Percentiles rank a stretch among this genome's conserved stretches.
Conservation (phyloP, 78 protist genomes). For the Creolimax fragrantissima region DNA sequence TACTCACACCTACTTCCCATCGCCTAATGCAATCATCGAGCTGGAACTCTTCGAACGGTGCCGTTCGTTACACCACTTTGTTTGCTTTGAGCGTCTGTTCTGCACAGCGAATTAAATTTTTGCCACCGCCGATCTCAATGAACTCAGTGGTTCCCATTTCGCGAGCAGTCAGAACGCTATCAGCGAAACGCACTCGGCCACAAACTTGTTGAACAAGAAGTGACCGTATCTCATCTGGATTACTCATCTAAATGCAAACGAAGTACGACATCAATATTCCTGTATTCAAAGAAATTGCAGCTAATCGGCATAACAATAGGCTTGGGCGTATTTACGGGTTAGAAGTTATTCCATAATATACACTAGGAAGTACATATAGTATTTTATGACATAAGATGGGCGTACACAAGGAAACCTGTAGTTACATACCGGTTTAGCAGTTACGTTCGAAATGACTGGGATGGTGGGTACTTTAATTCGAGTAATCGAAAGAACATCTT, state of each 20-base stretch:
- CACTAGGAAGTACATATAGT: too few species aligned
- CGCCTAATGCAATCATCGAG: too few species aligned
- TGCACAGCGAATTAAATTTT: not conserved
- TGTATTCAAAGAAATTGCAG: too few species aligned
- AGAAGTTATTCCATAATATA: too few species aligned
- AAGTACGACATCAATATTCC: too few species aligned
- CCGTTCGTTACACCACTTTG: too few species aligned
- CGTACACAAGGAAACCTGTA: too few species aligned
- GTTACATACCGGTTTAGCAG: not conserved
- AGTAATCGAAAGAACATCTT: not conserved
- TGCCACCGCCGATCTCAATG: not conserved
- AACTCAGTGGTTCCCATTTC: not conserved
- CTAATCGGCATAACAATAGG: too few species aligned
- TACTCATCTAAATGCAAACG: not conserved
- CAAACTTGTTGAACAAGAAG: not conserved
- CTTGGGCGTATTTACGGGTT: too few species aligned
- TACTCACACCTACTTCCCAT: too few species aligned
- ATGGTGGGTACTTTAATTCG: not conserved
- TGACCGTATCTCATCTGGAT: not conserved
- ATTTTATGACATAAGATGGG: too few species aligned
- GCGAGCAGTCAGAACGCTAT: not conserved
- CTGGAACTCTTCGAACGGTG: too few species aligned
- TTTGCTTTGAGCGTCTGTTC: not conserved
- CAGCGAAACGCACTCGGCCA: not conserved
- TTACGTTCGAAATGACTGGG: not conserved